Evolutionary conservation across 1,284 basidiomycete species (phyloP).

Genomic region (Sanguinoderma infundibulare): DNA sequence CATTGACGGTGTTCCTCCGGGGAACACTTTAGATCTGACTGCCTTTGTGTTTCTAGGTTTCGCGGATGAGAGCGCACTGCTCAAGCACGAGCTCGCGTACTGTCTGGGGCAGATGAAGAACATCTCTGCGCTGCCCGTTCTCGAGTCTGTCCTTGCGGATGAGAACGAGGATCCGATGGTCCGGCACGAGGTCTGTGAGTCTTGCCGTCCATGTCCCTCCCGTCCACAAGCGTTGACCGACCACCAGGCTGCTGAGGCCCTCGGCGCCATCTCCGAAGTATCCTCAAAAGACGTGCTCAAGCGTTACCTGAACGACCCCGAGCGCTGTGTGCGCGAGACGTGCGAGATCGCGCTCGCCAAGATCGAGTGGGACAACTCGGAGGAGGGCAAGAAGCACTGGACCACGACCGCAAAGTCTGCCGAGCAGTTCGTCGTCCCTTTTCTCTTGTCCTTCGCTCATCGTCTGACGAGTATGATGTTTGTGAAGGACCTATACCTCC

Average conservation of each 20-base stretch:
- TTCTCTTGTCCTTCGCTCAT: not conserved
- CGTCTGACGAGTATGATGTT: not conserved
- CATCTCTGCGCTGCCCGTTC: conserved; percentile 74
- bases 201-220: not conserved
- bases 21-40: not conserved
- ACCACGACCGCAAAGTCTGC: conserved; percentile 37
- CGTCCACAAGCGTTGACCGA: not conserved
- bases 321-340: conserved; percentile 91
- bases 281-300: conserved; percentile 74
- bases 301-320: conserved; percentile 75
- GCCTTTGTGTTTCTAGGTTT: conserved; percentile 63
- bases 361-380: conserved; percentile 91
- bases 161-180: conserved; percentile 93
- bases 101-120: conserved; percentile 93
- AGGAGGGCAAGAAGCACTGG: conserved; percentile 61
- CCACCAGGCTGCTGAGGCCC: conserved; percentile 90
- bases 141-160: conserved; percentile 80
- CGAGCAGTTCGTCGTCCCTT: conserved; percentile 35
- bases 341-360: conserved; percentile 97
- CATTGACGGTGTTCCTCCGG: not conserved
- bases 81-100: conserved; percentile 98
- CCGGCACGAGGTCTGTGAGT: conserved; percentile 81
- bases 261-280: conserved; percentile 89
- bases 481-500: conserved; percentile 79
- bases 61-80: conserved; percentile 84